Percentiles rank a stretch among this genome's conserved stretches.
These are phyloP conservation scores for Xerocomellus intermedius DNA, from an alignment of 768 basidiomycete genomes.

Conservation along the genomic window DNA sequence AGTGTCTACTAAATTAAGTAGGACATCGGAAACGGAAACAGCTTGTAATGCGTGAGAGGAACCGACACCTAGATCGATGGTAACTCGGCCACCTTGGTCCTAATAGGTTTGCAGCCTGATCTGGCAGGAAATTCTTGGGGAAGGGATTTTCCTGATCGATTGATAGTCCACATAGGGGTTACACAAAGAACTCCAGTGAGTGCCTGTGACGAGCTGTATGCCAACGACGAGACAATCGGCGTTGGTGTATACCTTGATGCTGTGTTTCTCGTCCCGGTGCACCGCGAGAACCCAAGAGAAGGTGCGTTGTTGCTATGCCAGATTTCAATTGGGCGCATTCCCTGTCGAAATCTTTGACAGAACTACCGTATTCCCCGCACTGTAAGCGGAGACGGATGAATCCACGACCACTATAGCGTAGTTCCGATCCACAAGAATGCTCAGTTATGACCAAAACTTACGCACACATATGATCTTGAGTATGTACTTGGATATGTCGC, in stretches of 20 bases:
- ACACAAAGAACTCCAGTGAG: conserved; percentile 2
- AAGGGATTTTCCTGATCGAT: conserved; percentile 1
- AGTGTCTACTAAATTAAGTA: not conserved
- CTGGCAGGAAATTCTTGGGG: not conserved
- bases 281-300: no score
- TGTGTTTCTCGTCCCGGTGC: no score
- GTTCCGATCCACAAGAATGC: conserved; percentile 11
- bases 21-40: not conserved
- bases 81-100: not conserved
- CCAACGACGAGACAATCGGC: no score
- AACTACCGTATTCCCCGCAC: not conserved
- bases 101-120: not conserved
- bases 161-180: not conserved
- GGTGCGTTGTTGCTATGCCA: not conserved
- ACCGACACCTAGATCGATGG: not conserved
- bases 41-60: conserved; percentile 2
- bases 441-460: conserved; percentile 2
- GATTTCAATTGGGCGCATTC: not conserved
- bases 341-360: not conserved
- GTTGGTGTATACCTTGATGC: conserved; percentile 1
- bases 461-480: not conserved
- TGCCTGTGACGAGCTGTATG: no score
- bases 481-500: not conserved
- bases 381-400: not conserved
- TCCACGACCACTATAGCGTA: no score